Percentiles rank a stretch among this genome's conserved stretches.
phyloP scores from a whole-genome alignment of 1,139 yeast species.

The Protomyces arabidopsidicola region DNA sequence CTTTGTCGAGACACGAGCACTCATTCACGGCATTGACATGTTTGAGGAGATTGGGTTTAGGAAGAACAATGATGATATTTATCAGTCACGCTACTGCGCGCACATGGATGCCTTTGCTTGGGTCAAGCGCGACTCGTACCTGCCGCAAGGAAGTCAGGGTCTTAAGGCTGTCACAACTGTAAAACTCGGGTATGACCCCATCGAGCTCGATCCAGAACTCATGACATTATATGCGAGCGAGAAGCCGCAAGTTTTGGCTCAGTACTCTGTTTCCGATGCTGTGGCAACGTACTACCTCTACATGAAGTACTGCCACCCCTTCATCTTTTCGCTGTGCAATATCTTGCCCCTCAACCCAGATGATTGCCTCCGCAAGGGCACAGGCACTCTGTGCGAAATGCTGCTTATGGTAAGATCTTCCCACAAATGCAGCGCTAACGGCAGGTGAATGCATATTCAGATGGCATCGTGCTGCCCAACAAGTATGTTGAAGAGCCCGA shows the following conservation, averaged over 20 bases:
- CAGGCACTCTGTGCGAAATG: slow-evolving; percentile 99
- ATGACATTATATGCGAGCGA: slow-evolving; percentile 96
- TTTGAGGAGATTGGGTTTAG: slow-evolving; percentile 92
- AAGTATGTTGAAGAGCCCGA: slow-evolving; percentile 90
- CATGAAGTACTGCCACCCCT: slow-evolving; percentile 96
- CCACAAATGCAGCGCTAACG: background rate
- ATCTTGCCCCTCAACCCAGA: slow-evolving; percentile 96
- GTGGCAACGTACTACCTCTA: slow-evolving; percentile 95
- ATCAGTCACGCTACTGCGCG: slow-evolving; percentile 84
- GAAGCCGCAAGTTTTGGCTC: slow-evolving; percentile 85
- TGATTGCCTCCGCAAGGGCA: slow-evolving; percentile 92
- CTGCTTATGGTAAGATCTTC: slow-evolving; percentile 58
- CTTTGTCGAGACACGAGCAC: slow-evolving; percentile 82
- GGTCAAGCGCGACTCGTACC: slow-evolving; percentile 97
- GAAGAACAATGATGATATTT: slow-evolving; percentile 83
- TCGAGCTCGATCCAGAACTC: slow-evolving; percentile 92
- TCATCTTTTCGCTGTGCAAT: slow-evolving; percentile 90
- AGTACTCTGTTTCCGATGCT: slow-evolving; percentile 98
- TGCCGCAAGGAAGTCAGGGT: slow-evolving; percentile 99
- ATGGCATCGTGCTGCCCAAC: slow-evolving; percentile 76
- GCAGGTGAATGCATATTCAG: slow-evolving; percentile 71
- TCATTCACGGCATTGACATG: slow-evolving; percentile 80
- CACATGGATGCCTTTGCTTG: slow-evolving; percentile 98
- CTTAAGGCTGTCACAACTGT: slow-evolving; percentile 96
- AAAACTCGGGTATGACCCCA: slow-evolving; percentile 91